Conservation (phyloP, 148 eudicot species). For the Limonium bicolor region DNA sequence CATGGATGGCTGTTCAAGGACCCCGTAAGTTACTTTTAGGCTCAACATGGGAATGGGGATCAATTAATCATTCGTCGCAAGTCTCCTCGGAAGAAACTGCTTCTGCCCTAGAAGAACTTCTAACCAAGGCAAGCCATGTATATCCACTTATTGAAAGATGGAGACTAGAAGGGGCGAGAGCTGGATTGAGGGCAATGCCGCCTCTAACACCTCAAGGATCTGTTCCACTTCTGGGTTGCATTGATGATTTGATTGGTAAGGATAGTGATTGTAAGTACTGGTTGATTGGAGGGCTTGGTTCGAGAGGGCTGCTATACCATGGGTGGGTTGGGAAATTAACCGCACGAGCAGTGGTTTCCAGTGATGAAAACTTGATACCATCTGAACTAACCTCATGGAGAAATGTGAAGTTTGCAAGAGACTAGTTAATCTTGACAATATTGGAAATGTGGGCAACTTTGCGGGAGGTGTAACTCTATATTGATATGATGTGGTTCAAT, state of each 20-base stretch:
- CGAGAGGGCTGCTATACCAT: constrained; percentile 81
- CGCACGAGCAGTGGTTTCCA: constrained; percentile 60
- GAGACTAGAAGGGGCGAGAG: constrained; percentile 44
- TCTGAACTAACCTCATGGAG: constrained; percentile 68
- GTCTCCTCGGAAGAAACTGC: constrained; percentile 61
- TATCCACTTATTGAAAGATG: constrained; percentile 60
- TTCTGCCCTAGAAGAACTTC: constrained; percentile 49
- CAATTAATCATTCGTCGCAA: constrained; percentile 44
- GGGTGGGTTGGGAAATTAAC: constrained; percentile 82
- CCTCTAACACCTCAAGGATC: constrained; percentile 77
- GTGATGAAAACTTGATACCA: constrained; percentile 51
- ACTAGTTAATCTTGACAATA: too few species aligned
- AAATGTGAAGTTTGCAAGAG: constrained; percentile 13
- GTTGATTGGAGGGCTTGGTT: constrained; percentile 83
- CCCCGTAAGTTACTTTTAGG: constrained; percentile 50
- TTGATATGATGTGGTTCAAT: too few species aligned
- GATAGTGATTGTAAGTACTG: constrained; percentile 38
- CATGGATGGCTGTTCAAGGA: constrained; percentile 78
- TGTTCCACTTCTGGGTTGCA: constrained; percentile 63
- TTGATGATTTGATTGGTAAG: constrained; percentile 38
- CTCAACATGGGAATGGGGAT: constrained; percentile 98
- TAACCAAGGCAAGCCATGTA: constrained; percentile 58
- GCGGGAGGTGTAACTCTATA: too few species aligned
- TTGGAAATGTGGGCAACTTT: too few species aligned
- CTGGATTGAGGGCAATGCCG: constrained; percentile 92